Evolutionary conservation across 257 asterid species (phyloP).

Genomic region (Ophiorrhiza pumila): DNA sequence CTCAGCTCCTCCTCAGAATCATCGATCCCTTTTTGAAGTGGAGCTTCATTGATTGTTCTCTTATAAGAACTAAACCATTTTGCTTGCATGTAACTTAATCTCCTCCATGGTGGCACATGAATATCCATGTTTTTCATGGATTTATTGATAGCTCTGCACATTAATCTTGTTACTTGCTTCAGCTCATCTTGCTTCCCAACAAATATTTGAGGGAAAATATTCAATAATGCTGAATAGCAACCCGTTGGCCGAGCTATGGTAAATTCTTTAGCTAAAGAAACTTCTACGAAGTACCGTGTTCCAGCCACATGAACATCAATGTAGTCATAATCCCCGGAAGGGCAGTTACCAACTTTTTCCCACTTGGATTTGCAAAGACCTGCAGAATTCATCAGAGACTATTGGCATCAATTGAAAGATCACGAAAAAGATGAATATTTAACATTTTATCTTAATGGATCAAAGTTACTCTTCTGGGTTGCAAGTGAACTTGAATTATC

Average conservation of each 20-base stretch:
- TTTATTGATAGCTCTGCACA: constrained; percentile 56
- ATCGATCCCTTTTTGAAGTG: constrained; percentile 3
- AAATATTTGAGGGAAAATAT: constrained; percentile 38
- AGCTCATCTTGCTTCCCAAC: constrained; percentile 48
- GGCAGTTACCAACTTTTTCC: constrained; percentile 48
- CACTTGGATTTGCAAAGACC: constrained; percentile 88
- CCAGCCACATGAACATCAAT: constrained; percentile 44
- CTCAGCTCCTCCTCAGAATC: neutral
- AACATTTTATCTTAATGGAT: too few species aligned
- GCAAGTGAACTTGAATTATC: too few species aligned
- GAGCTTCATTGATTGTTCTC: constrained; percentile 51
- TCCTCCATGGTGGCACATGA: constrained; percentile 85
- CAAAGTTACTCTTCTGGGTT: too few species aligned
- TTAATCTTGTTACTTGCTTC: constrained; percentile 46
- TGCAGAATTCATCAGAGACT: constrained; percentile 14
- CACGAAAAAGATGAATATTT: too few species aligned
- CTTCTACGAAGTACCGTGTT: constrained; percentile 55
- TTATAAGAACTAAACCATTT: constrained; percentile 65
- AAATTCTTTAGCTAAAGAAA: constrained; percentile 52
- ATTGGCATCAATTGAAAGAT: too few species aligned
- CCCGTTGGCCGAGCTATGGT: constrained; percentile 60
- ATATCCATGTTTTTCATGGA: constrained; percentile 56
- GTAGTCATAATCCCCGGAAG: constrained; percentile 65
- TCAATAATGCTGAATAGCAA: constrained; percentile 40
- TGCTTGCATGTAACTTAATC: constrained; percentile 53